Evolutionary conservation across 192 early-diverging fungal species (phyloP), one percentile per base, ranked within the genome.

Genomic region (Helicostylum pulchrum): DNA sequence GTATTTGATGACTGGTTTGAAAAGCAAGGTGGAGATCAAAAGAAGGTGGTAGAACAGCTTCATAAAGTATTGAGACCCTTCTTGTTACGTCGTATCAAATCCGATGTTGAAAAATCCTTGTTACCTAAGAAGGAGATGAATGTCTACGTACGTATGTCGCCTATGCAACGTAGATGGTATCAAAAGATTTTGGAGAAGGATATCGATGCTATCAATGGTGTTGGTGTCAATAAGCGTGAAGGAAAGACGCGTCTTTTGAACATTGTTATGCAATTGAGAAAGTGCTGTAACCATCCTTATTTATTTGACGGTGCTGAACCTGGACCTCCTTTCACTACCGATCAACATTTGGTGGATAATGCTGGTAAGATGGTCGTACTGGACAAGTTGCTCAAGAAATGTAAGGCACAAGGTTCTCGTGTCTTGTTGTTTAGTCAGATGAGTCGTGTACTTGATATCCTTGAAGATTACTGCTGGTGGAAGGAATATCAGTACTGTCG

Each of bases 401-500:
- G 90, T 44, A 91, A 91, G 66, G 90, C 85, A 23, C 85, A 91
- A 64, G 97, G 97, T 2, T 99, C 97, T 20, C 91, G 97, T 21
- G 93, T 98, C 0, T 72, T 99, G 53, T 79, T 99, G 3, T 99
- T 99, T 74, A 92, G 90, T 77, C 97, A 99, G 79, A 99, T 99
- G 97, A 95, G 92, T 75, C 88, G 96, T 57, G 87, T 99, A 73
- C 79, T 99, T 47, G 97, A 99, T 72, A 98, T 99, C 67, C 74
- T 99, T 30, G 97, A 97, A 77, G 95, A 99, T 78, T 99, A 97
- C 66, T 96, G 94, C 71, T 80, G 87, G 53, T 96, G 93, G 79
- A 88, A 89, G 42, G 88, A 82, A 5, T 97, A 89, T 86, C 77
- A 88, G 64, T 99, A 99, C 72, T 97, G 95, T 60, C 87, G 97